Percentiles rank a stretch among this genome's conserved stretches.
Evolutionary conservation across 257 asterid species (phyloP).

Genomic region (Penstemon newberryi): DNA sequence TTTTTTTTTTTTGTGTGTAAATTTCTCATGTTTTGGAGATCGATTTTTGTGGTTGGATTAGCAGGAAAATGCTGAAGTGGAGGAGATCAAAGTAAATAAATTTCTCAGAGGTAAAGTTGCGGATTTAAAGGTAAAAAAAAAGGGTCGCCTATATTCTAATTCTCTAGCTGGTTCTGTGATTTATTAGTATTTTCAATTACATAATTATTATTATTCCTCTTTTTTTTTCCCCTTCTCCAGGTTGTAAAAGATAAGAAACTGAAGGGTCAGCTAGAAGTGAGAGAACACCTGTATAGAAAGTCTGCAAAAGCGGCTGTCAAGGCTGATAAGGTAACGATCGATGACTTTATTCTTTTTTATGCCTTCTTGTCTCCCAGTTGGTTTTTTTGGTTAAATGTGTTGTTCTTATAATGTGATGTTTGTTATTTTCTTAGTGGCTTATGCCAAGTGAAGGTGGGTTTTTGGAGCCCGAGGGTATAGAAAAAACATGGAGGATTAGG

Average conservation of each 20-base stretch:
- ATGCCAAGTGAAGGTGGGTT: slow-evolving; percentile 83
- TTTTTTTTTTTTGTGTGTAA: too few species aligned
- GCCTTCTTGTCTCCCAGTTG: not conserved
- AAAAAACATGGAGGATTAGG: slow-evolving; percentile 80
- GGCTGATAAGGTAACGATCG: slow-evolving; percentile 67
- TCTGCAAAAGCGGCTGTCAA: slow-evolving; percentile 84
- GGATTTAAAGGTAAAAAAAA: slow-evolving; percentile 57
- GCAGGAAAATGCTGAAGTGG: slow-evolving; percentile 62
- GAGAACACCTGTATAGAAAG: slow-evolving; percentile 68
- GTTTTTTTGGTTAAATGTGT: not conserved
- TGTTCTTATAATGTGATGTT: not conserved
- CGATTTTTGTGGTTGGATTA: not conserved
- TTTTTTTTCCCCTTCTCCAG: slow-evolving; percentile 28
- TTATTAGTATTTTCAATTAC: not conserved
- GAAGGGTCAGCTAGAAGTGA: slow-evolving; percentile 78
- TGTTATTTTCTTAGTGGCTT: slow-evolving; percentile 63
- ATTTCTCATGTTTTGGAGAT: too few species aligned
- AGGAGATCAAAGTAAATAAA: slow-evolving; percentile 55
- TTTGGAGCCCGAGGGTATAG: slow-evolving; percentile 81
- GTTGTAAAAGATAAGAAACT: slow-evolving; percentile 70
- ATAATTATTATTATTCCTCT: too few species aligned
- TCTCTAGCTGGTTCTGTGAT: too few species aligned
- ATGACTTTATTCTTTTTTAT: slow-evolving; percentile 1
- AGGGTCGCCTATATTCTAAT: not conserved
- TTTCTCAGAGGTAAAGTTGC: slow-evolving; percentile 78